A percentile compares a stretch with the other conserved stretches of the same genome.
Evolutionary conservation across 345 rosid species (phyloP).

Genomic region (Citrus inodora): DNA sequence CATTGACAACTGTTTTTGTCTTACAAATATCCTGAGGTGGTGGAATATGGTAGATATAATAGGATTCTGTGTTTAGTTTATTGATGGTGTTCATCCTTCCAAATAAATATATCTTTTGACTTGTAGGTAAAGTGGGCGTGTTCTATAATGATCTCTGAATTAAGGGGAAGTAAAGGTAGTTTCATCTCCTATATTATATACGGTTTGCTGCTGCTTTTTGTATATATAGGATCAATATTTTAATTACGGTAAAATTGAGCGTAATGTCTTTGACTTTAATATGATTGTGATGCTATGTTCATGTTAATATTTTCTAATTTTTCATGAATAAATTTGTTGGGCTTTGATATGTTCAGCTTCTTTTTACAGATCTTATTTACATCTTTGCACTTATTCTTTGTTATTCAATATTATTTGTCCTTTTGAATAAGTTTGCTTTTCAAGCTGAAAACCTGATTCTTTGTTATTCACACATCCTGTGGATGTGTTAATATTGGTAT

Average conservation of each 20-base stretch:
- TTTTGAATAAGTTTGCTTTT: not conserved
- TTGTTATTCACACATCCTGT: not conserved
- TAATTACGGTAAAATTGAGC: conserved; percentile 10
- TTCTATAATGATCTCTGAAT: conserved; percentile 98
- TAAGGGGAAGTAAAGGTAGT: conserved; percentile 98
- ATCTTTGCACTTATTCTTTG: not conserved
- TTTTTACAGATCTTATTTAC: not conserved
- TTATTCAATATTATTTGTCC: not conserved
- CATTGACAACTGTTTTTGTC: conserved; percentile 2
- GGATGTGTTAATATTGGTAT: not conserved
- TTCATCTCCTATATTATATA: conserved; percentile 51
- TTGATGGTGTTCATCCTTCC: conserved; percentile 67
- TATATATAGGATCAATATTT: conserved; percentile 18
- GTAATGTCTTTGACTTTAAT: not conserved
- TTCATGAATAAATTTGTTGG: not conserved
- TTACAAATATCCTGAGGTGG: conserved; percentile 9
- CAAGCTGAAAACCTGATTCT: not conserved
- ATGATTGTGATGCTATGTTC: not conserved
- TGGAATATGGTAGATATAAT: conserved; percentile 28
- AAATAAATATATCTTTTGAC: conserved; percentile 86
- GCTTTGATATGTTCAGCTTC: conserved; percentile 2
- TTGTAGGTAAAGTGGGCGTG: conserved; percentile 99
- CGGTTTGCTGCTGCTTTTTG: conserved; percentile 32
- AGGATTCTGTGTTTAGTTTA: conserved; percentile 38
- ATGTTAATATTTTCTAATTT: not conserved